phyloP scores from a whole-genome alignment of 805 yeast species.

The Lipomyces yamadae region DNA sequence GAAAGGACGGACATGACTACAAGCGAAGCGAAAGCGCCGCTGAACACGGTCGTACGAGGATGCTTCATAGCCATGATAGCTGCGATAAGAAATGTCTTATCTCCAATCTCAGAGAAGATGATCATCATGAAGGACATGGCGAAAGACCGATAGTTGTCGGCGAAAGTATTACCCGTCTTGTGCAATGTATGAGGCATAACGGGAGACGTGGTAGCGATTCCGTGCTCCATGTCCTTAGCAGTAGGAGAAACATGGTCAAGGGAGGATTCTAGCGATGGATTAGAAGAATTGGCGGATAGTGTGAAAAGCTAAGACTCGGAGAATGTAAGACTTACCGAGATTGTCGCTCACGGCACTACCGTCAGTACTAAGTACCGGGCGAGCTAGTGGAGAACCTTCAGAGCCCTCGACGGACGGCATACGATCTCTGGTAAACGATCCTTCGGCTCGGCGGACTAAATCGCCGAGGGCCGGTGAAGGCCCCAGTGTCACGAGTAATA shows the following conservation, averaged over 20 bases:
- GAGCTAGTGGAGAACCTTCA: conserved; percentile 32
- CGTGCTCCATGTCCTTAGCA: conserved; percentile 29
- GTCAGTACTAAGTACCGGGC: conserved; percentile 9
- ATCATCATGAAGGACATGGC: conserved; percentile 89
- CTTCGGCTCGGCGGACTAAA: conserved; percentile 6
- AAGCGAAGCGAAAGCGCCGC: conserved; percentile 83
- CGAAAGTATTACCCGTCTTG: conserved; percentile 23
- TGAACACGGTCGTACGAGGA: conserved; percentile 79
- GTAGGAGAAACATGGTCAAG: not conserved
- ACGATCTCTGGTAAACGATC: not conserved
- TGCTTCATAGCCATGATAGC: conserved; percentile 98
- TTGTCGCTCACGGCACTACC: not conserved
- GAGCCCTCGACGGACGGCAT: conserved; percentile 20
- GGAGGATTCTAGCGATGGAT: not conserved
- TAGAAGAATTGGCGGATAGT: not conserved
- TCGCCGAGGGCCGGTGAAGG: conserved; percentile 15
- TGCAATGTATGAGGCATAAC: conserved; percentile 28
- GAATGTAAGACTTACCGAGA: conserved; percentile 10
- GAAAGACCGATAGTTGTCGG: conserved; percentile 47
- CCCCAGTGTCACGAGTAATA: conserved; percentile 5
- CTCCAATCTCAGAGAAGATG: conserved; percentile 94
- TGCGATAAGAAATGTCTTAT: conserved; percentile 94
- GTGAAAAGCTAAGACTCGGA: not conserved
- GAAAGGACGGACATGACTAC: conserved; percentile 90
- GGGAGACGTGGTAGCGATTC: conserved; percentile 28